Evolutionary conservation across 768 basidiomycete genomes (phyloP).

Genomic region (Phaeotremella skinneri): DNA sequence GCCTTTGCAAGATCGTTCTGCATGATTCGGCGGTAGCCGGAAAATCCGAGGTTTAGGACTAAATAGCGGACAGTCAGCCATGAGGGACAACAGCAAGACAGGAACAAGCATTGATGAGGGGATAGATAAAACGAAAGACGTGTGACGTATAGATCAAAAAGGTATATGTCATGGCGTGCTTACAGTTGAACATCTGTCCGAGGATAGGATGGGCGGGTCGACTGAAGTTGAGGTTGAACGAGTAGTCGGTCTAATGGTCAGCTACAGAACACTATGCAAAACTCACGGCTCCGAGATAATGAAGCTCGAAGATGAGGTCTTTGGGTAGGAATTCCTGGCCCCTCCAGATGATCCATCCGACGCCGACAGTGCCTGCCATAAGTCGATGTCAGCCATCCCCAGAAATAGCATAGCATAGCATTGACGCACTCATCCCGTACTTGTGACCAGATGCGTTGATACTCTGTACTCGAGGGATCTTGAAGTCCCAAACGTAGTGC

Average conservation of each 20-base stretch:
- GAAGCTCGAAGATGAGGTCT: slow-evolving; percentile 66
- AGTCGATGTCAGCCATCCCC: slow-evolving; percentile 11
- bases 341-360: slow-evolving; percentile 69
- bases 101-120: neutral
- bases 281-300: slow-evolving; percentile 53
- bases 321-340: slow-evolving; percentile 62
- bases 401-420: neutral
- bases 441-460: slow-evolving; percentile 57
- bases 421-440: slow-evolving; percentile 55
- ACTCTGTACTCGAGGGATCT: slow-evolving; percentile 61
- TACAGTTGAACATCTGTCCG: slow-evolving; percentile 60
- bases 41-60: slow-evolving; percentile 61
- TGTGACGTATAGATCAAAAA: too few species aligned
- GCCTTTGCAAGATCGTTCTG: slow-evolving; percentile 56
- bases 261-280: neutral
- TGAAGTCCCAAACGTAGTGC: slow-evolving; percentile 61
- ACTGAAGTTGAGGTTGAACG: slow-evolving; percentile 60
- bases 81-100: neutral
- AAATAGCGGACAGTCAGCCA: neutral
- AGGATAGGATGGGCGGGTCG: slow-evolving; percentile 61
- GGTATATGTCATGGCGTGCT: too few species aligned
- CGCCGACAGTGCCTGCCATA: slow-evolving; percentile 33
- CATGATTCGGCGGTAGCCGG: slow-evolving; percentile 56
- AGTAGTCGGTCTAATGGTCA: slow-evolving; percentile 63
- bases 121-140: neutral